Percentiles rank a stretch among this genome's conserved stretches.
These are phyloP conservation scores for Brettanomyces anomalus DNA, from an alignment of 805 yeast genomes.

Conservation along the genomic window DNA sequence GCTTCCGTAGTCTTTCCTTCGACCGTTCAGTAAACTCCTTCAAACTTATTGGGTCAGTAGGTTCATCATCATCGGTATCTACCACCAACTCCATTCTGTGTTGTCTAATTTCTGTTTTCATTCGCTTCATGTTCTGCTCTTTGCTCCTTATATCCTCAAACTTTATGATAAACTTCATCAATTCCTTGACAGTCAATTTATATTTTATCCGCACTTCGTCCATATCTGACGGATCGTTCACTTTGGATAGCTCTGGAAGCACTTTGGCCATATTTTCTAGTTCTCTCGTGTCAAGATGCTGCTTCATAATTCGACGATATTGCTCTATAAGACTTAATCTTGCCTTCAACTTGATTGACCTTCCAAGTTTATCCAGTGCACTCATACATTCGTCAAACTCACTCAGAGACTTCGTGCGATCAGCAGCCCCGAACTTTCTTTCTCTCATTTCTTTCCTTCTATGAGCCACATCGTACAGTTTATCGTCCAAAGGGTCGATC, in stretches of 20 bases:
- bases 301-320: conserved; percentile 7
- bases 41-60: background rate
- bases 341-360: conserved; percentile 8
- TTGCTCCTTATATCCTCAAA: conserved; percentile 30
- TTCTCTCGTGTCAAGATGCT: conserved; percentile 6
- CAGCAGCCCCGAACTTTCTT: conserved; percentile 45
- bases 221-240: conserved; percentile 38
- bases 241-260: conserved; percentile 29
- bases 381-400: conserved; percentile 51
- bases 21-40: background rate
- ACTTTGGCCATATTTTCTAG: conserved; percentile 1
- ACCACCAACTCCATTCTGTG: background rate
- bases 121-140: conserved; percentile 20
- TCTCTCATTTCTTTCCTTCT: conserved; percentile 42
- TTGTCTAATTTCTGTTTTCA: conserved; percentile 18
- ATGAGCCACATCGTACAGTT: background rate
- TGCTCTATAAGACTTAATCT: conserved; percentile 3
- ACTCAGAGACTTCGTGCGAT: conserved; percentile 39
- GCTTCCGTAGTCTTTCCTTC: background rate
- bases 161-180: conserved; percentile 29
- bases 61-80: conserved; percentile 5
- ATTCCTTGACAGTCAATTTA: conserved; percentile 40
- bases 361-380: conserved; percentile 30
- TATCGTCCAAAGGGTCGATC: conserved; percentile 1
- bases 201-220: conserved; percentile 46